Evolutionary conservation across 805 yeast genomes (phyloP), one percentile per base, ranked within the genome.

Genomic region (Debaryomyces tyrocola): DNA sequence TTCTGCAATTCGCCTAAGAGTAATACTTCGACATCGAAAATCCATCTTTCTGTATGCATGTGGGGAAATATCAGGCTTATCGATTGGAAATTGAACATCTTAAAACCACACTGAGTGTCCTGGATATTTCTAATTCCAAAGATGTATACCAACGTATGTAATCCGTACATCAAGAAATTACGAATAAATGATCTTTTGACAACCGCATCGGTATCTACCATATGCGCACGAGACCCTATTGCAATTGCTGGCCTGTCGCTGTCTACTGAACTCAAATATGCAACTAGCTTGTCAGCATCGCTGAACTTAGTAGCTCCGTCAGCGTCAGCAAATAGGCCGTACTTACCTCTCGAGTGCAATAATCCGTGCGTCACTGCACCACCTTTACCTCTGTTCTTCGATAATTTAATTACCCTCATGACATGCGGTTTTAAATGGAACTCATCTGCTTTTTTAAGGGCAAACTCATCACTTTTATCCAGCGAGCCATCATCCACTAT

Each of bases 91-190:
- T 92, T 88, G 67, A 92, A 94, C 65, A 94, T 70, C 66, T 94
- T 94, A 72, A 94, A 94, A 2, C 99, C 99, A 71, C 99, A 94
- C 71, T 94, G 99, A 9, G 99, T 94, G 66, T 94, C 99, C 49
- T 85, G 82, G 50, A 94, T 83, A 5, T 82, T 77, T 54, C 96
- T 77, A 40, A 94, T 87, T 12, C 99, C 99, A 70, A 94, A 92
- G 6, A 91, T 70, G 60, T 70, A 94, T 24, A 94, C 92, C 55
- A 94, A 73, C 2, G 90, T 73, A 63, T 94, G 98, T 51, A 94
- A 77, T 6, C 95, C 90, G 63, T 90, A 85, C 99, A 94, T 94
- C 60, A 94, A 75, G 54, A 90, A 82, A 69, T 94, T 94, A 56
- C 99, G 78, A 41, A 94, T 73, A 51, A 87, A 82, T 1, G 96